Evolutionary conservation across 2,329 filamentous ascomycete species (phyloP), one percentile per base, ranked within the genome.

Genomic region (Septoria petroselini): DNA sequence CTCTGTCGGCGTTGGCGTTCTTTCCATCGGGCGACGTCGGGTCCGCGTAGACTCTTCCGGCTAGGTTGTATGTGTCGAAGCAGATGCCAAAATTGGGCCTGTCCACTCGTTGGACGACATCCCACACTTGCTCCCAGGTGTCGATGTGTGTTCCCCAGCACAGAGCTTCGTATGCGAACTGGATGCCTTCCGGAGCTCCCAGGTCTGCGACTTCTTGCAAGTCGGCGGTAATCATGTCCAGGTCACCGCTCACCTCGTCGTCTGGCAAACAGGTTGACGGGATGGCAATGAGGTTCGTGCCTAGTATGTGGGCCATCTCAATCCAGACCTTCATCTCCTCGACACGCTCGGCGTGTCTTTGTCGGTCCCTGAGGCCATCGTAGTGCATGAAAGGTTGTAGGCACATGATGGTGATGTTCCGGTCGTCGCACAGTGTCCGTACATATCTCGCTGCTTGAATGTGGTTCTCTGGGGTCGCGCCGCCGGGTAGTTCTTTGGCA

Each of bases 311-410:
- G 4, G 80, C 82, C 8, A 93, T 71, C 33, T 77, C 65, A 57
- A 91, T 83, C 87, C 86, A 91, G 17, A 84, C 72, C 8, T 77
- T 71, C 17, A 91, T 75, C 58, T 88, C 79, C 14, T 79, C 72
- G 23, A 90, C 69, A 3, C 82, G 74, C 19, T 73, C 68, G 1
- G 69, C 68, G 61, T 86, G 84, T 51, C 78, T 73, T 12, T 68
- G 59, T 7, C 84, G 74, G 67, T 89, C 81, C 4, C 82, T 53
- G 0, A 90, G 75, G 1, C 87, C 88, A 58, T 91, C 88, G 68
- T 86, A 90, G 69, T 88, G 81, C 71, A 80, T 79, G 65, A 91
- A 91, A 0, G 88, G 88, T 62, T 89, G 86, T 0, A 91, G 75
- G 54, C 81, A 84, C 58, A 88, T 74, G 58, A 88, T 79, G 7